Evolutionary conservation across 257 asterid genomes (phyloP).

Genomic region (Datura wrightii): DNA sequence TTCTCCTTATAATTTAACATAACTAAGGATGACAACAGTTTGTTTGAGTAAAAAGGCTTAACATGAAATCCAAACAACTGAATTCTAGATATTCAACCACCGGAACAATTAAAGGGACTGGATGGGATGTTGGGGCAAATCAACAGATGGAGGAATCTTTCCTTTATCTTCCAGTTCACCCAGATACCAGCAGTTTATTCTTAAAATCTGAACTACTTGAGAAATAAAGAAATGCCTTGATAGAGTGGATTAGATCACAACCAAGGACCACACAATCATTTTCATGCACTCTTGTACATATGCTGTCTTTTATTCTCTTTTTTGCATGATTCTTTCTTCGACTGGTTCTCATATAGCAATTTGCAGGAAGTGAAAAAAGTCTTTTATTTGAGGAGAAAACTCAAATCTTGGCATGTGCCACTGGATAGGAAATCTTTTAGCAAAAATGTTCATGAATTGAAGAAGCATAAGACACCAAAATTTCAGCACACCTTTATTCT

Average conservation of each 20-base stretch:
- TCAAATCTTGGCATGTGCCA: background rate
- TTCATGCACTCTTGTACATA: background rate
- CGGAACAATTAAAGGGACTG: background rate
- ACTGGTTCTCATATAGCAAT: background rate
- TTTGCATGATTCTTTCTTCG: background rate
- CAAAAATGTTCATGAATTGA: background rate
- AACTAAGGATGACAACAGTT: background rate
- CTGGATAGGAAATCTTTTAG: background rate
- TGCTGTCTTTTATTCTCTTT: background rate
- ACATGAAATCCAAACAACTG: constrained; percentile 16
- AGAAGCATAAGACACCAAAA: background rate
- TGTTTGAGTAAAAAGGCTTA: background rate
- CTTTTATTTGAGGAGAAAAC: background rate
- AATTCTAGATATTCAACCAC: background rate
- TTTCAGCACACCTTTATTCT: too few relatives aligned
- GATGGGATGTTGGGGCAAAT: background rate
- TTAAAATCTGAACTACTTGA: background rate
- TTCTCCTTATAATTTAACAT: constrained; percentile 13
- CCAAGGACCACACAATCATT: background rate
- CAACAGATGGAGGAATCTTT: background rate
- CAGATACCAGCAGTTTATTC: constrained; percentile 4
- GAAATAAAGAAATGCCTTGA: background rate
- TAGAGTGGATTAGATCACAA: background rate
- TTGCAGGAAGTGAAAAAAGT: background rate
- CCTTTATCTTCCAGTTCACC: background rate